Evolutionary conservation across 768 basidiomycete species (phyloP), one percentile per base, ranked within the genome.

Genomic region (Porpolomopsis calyptriformis): DNA sequence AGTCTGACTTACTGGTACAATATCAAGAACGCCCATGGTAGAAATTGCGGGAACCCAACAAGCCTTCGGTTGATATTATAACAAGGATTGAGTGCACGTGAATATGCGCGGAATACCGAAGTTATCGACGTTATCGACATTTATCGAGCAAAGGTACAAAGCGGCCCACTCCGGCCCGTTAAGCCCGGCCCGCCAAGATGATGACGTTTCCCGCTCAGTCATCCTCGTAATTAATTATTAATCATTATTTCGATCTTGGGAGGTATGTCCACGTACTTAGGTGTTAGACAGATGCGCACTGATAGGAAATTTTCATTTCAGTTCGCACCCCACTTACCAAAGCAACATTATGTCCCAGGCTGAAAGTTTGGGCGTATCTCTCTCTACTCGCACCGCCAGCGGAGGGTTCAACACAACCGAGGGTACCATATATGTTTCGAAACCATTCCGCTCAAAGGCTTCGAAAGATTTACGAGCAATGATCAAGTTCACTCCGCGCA

Each of bases 401-500:
- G 70, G 69, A 39, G 65, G 66, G 24, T 74, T 77, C 52, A 61
- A 74, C 34, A 77, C 80, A 1, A 64, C 75, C 1, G 71, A 74
- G 27, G 82, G 82, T 40, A 84, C 80, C 1, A 62, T 87, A 38
- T 81, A 83, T 53, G 76, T 88, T 43, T 85, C 83, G 4, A 82
- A 78, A 54, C 80, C 84, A 1, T 84, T 79, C 62, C 78, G 83
- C 4, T 84, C 87, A 41, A 76, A 72, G 53, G 68, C 73, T 10
- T 78, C 80, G 23, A 87, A 84, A 64, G 86, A 82, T 56, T 68
- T 92, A 10, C 79, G 85, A 36, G 87, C 91, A 0, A 66, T 90
- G 49, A 71, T 94, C 55, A 83, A 85, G 16, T 98, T 96, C 64
- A 75, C 81, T 4, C 89, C 93, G 4, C 77, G 94, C 41, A 79